A percentile compares a stretch with the other conserved stretches of the same genome.
These are phyloP conservation scores for Trametes meyenii DNA, from an alignment of 768 basidiomycete species.

Conservation along the genomic window DNA sequence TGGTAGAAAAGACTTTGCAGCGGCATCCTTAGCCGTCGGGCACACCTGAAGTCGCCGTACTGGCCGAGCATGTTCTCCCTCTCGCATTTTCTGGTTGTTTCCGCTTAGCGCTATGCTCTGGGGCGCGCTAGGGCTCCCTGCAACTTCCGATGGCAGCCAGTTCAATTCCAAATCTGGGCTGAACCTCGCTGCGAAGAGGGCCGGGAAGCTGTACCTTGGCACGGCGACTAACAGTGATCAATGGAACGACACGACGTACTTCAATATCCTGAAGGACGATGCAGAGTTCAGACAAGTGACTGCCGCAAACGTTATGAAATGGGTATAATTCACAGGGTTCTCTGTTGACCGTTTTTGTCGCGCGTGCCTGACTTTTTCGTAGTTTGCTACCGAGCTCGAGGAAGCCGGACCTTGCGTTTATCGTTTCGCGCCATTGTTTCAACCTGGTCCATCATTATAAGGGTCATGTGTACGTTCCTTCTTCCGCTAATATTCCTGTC, in stretches of 20 bases:
- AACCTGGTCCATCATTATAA: slow-evolving; percentile 54
- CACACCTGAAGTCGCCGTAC: neutral
- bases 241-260: slow-evolving; percentile 43
- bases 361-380: neutral
- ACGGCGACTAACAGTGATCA: slow-evolving; percentile 51
- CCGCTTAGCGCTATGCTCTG: neutral
- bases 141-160: neutral
- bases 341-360: neutral
- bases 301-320: slow-evolving; percentile 49
- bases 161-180: slow-evolving; percentile 22
- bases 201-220: slow-evolving; percentile 50
- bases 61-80: slow-evolving; percentile 1
- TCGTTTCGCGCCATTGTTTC: slow-evolving; percentile 50
- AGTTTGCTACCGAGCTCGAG: slow-evolving; percentile 57
- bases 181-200: slow-evolving; percentile 40
- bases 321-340: slow-evolving; percentile 34
- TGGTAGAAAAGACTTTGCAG: neutral
- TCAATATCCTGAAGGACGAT: slow-evolving; percentile 40
- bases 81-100: neutral
- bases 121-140: neutral
- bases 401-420: slow-evolving; percentile 39
- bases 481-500: neutral
- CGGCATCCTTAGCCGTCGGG: neutral
- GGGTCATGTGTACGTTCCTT: slow-evolving; percentile 47
- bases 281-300: slow-evolving; percentile 47